phyloP scores from a whole-genome alignment of 192 early-diverging fungal genomes.

The Phycomyces nitens region DNA sequence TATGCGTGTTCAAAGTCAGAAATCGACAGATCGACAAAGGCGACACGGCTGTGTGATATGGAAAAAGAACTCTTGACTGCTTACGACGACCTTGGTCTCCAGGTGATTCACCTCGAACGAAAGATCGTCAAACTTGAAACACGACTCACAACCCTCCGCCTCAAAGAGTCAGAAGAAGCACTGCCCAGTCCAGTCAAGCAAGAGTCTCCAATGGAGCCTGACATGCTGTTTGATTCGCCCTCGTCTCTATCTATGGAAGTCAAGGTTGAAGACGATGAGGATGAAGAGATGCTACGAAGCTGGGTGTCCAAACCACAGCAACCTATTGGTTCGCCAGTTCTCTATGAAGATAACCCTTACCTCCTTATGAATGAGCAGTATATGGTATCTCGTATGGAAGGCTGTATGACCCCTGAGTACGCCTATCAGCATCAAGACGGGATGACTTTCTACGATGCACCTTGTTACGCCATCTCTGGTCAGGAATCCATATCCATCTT shows the following conservation, averaged over 20 bases:
- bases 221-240: too few relatives aligned
- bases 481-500: background rate
- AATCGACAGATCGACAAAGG: constrained; percentile 6
- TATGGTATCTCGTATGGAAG: background rate
- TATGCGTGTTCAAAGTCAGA: constrained; percentile 26
- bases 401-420: background rate
- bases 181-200: too few relatives aligned
- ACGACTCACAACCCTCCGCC: constrained; percentile 1
- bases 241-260: too few relatives aligned
- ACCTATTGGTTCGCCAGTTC: background rate
- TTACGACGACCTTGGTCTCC: constrained; percentile 35
- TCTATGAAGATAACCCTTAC: background rate
- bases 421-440: background rate
- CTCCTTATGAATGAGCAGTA: background rate
- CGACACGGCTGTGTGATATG: constrained; percentile 24
- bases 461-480: background rate
- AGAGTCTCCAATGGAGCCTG: too few relatives aligned
- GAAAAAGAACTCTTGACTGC: constrained; percentile 35
- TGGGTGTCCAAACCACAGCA: background rate
- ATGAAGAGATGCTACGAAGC: background rate
- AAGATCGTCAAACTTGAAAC: constrained; percentile 31
- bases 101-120: constrained; percentile 33
- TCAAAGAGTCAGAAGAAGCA: too few relatives aligned
- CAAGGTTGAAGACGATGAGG: too few relatives aligned
- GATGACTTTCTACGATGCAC: background rate